Conservation (phyloP, 371 early-diverging fungal species). For the Batkoa obscura region DNA sequence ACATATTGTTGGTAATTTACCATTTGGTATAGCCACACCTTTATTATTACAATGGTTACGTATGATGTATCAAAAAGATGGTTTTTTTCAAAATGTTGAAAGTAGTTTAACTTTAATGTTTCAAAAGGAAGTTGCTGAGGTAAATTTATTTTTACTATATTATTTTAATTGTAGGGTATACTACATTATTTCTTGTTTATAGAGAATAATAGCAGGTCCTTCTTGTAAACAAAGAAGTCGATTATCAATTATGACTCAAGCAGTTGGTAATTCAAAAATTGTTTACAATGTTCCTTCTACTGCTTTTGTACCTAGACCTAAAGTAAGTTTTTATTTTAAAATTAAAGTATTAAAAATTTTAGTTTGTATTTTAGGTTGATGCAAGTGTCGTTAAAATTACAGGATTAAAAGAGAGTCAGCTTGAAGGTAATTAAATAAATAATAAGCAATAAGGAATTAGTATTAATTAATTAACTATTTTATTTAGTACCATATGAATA, state of each 20-base stretch:
- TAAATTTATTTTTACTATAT: slow-evolving; percentile 9
- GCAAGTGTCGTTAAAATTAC: slow-evolving; percentile 46
- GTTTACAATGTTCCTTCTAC: slow-evolving; percentile 38
- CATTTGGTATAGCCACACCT: slow-evolving; percentile 58
- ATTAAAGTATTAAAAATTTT: not conserved
- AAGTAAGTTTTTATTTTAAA: slow-evolving; percentile 11
- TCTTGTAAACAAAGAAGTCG: slow-evolving; percentile 36
- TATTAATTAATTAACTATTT: not conserved
- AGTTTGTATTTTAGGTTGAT: slow-evolving; percentile 22
- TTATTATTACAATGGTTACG: slow-evolving; percentile 55
- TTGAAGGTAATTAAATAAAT: too few species aligned
- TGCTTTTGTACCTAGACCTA: slow-evolving; percentile 53
- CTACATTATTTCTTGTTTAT: slow-evolving; percentile 1
- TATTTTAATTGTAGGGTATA: not conserved
- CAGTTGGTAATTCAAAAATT: slow-evolving; percentile 37
- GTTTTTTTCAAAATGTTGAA: slow-evolving; percentile 29
- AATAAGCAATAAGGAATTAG: too few species aligned
- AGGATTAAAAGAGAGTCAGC: too few species aligned
- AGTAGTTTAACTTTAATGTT: slow-evolving; percentile 69
- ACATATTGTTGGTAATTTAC: slow-evolving; percentile 59
- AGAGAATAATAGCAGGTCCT: slow-evolving; percentile 39
- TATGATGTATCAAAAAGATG: slow-evolving; percentile 25
- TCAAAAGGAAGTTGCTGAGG: slow-evolving; percentile 64
- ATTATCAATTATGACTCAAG: slow-evolving; percentile 52
- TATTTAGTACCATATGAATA: slow-evolving; percentile 17